These are phyloP conservation scores for Capsicum baccatum DNA, from an alignment of 257 asterid genomes.

Conservation along the genomic window DNA sequence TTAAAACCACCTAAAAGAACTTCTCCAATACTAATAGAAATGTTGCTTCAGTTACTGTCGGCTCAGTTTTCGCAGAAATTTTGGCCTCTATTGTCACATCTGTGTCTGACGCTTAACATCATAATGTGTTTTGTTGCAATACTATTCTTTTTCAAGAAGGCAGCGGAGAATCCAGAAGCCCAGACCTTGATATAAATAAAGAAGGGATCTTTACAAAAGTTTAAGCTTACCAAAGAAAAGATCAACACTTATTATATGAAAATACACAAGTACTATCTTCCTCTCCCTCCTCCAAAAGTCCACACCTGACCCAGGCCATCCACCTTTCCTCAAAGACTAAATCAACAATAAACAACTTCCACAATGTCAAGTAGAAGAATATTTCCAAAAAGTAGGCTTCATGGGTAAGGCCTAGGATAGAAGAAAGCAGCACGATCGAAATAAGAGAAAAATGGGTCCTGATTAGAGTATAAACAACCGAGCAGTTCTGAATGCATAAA, in stretches of 20 bases:
- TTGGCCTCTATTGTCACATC: conserved; percentile 47
- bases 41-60: conserved; percentile 70
- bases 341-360: background rate
- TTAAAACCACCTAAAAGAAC: conserved; percentile 76
- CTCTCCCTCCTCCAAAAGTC: background rate
- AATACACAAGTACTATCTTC: conserved; percentile 1
- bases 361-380: conserved; percentile 15
- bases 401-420: conserved; percentile 6
- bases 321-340: background rate
- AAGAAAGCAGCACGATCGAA: background rate
- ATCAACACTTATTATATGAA: background rate
- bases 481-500: background rate
- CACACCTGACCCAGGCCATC: background rate
- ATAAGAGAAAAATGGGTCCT: background rate
- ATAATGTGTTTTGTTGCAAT: conserved; percentile 65
- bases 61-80: conserved; percentile 63
- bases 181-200: conserved; percentile 60
- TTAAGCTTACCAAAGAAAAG: background rate
- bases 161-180: conserved; percentile 96
- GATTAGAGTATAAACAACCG: background rate
- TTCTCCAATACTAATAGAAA: conserved; percentile 68
- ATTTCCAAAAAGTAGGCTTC: background rate
- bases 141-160: conserved; percentile 84
- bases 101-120: conserved; percentile 32
- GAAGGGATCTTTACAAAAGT: conserved; percentile 11